These are phyloP conservation scores for Sclerotinia minor DNA, from an alignment of 2,329 filamentous ascomycete species.

Conservation along the genomic window DNA sequence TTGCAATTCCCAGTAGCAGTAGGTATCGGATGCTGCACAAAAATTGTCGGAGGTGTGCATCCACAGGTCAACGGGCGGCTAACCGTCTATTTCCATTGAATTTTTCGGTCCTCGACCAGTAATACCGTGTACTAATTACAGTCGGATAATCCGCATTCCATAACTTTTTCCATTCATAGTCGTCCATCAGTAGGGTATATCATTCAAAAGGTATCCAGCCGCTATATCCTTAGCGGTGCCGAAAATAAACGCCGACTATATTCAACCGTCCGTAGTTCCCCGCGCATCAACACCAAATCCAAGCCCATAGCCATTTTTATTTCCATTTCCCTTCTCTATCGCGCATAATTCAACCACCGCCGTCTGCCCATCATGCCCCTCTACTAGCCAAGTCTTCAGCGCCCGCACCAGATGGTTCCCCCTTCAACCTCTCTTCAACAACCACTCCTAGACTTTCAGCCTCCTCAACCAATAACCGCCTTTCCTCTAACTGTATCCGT, in stretches of 20 bases:
- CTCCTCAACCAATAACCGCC: constrained; percentile 49
- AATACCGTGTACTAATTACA: neutral
- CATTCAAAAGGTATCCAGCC: neutral
- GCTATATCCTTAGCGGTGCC: neutral
- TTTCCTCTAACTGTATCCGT: constrained; percentile 51
- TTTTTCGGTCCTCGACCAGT: neutral
- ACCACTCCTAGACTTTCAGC: constrained; percentile 53
- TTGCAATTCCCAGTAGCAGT: neutral
- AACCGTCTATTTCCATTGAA: neutral
- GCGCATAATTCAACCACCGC: neutral
- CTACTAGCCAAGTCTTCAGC: neutral
- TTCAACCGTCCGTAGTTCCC: neutral
- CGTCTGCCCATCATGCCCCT: neutral
- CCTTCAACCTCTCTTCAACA: constrained; percentile 43
- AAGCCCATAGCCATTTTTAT: neutral
- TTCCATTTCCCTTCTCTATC: neutral
- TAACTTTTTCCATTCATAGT: neutral
- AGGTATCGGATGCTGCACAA: no score
- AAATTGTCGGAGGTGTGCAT: neutral
- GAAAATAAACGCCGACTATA: constrained; percentile 8
- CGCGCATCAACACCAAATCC: neutral
- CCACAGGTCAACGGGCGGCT: neutral
- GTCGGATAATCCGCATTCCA: neutral
- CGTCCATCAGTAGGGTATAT: neutral
- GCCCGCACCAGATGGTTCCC: constrained; percentile 9